phyloP scores from a whole-genome alignment of 1,284 basidiomycete genomes.

The Mycena citricolor region DNA sequence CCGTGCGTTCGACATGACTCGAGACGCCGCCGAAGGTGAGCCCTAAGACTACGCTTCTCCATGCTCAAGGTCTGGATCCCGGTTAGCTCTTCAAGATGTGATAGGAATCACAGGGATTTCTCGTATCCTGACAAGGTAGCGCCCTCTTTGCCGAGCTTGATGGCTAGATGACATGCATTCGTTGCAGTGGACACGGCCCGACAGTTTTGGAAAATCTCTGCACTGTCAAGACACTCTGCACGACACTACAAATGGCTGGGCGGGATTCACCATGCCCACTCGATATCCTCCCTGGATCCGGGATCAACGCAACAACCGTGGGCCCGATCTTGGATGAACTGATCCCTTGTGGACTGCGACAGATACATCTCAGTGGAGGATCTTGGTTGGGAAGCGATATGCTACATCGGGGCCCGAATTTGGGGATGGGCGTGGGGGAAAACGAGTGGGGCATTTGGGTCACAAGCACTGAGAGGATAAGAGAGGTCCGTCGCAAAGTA shows the following conservation, averaged over 20 bases:
- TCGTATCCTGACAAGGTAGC: slow-evolving; percentile 73
- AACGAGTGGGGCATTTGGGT: slow-evolving; percentile 69
- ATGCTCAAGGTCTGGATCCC: neutral
- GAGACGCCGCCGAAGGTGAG: slow-evolving; percentile 53
- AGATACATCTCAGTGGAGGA: slow-evolving; percentile 74
- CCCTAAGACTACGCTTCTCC: neutral
- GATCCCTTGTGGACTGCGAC: slow-evolving; percentile 53
- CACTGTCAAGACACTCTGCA: slow-evolving; percentile 44
- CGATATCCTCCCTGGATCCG: slow-evolving; percentile 70
- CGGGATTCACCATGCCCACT: slow-evolving; percentile 36
- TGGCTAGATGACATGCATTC: slow-evolving; percentile 1
- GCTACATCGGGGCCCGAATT: slow-evolving; percentile 49
- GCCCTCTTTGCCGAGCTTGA: slow-evolving; percentile 1
- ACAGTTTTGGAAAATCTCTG: slow-evolving; percentile 44
- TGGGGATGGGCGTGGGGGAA: slow-evolving; percentile 65
- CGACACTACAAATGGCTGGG: slow-evolving; percentile 31
- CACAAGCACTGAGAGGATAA: slow-evolving; percentile 53
- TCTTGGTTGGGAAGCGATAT: slow-evolving; percentile 55
- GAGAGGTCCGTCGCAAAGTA: slow-evolving; percentile 48
- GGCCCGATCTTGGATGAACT: slow-evolving; percentile 47
- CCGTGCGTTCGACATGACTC: slow-evolving; percentile 77
- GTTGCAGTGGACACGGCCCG: slow-evolving; percentile 51
- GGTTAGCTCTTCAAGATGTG: slow-evolving; percentile 54
- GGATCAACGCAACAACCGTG: slow-evolving; percentile 60
- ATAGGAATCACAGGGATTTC: slow-evolving; percentile 60